phyloP scores from a whole-genome alignment of 2,329 filamentous ascomycete genomes.

The Stachybotrys chlorohalonatus region DNA sequence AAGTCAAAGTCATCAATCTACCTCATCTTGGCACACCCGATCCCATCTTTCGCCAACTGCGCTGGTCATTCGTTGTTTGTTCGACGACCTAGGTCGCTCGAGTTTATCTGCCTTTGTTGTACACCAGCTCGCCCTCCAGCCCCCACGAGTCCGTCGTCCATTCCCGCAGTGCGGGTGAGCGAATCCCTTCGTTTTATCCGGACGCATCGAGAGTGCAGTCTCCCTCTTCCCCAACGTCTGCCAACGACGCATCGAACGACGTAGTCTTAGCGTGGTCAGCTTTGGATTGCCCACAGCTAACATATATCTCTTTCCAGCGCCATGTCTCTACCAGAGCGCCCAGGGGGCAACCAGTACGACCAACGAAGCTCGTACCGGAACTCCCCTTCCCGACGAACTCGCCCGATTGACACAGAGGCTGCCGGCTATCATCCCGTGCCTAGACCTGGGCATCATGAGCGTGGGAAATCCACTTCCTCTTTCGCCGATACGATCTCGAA shows the following conservation, averaged over 20 bases:
- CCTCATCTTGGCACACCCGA: background rate
- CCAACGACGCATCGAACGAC: too few relatives aligned
- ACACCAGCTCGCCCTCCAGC: background rate
- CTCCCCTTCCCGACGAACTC: conserved; percentile 56
- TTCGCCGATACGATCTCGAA: conserved; percentile 48
- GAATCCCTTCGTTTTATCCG: background rate
- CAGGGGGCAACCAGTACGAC: conserved; percentile 53
- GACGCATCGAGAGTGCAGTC: conserved; percentile 6
- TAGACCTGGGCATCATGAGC: conserved; percentile 36
- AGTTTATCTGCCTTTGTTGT: background rate
- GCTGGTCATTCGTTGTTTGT: background rate
- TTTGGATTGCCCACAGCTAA: background rate
- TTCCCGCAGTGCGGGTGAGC: background rate
- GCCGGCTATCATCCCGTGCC: conserved; percentile 39
- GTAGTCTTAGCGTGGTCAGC: background rate
- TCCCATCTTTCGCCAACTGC: conserved; percentile 5
- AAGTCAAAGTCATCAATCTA: background rate
- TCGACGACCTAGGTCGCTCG: background rate
- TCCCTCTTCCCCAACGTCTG: conserved; percentile 1
- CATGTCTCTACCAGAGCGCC: conserved; percentile 58
- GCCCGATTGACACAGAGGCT: conserved; percentile 62
- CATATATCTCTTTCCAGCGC: conserved; percentile 19
- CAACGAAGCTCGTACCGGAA: conserved; percentile 57
- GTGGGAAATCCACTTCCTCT: conserved; percentile 48
- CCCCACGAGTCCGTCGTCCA: background rate